Evolutionary conservation across 108 stramenopile genomes (phyloP).

Genomic region (Fragilaria crotonensis): DNA sequence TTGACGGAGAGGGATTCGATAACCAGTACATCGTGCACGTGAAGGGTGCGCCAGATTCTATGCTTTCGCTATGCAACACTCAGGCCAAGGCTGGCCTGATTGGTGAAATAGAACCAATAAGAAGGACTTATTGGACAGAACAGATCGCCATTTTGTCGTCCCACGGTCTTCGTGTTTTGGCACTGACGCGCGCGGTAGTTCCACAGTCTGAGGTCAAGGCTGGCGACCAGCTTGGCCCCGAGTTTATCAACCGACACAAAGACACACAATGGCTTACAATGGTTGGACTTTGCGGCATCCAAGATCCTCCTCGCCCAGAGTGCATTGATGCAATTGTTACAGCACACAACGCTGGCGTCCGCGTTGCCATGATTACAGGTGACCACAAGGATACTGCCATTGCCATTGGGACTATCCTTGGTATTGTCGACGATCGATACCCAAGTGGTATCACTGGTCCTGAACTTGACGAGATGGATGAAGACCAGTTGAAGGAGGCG

Average conservation of each 20-base stretch:
- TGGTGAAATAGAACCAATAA: conserved; percentile 55
- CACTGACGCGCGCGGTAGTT: conserved; percentile 64
- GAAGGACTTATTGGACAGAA: conserved; percentile 66
- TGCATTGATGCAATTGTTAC: conserved; percentile 75
- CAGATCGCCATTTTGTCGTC: conserved; percentile 76
- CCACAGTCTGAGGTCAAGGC: conserved; percentile 41
- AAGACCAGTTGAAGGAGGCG: conserved; percentile 54
- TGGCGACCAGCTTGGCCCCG: conserved; percentile 63
- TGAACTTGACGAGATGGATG: conserved; percentile 72
- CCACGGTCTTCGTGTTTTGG: conserved; percentile 94
- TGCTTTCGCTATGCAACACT: conserved; percentile 70
- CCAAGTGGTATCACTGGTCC: conserved; percentile 67
- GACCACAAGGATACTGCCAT: conserved; percentile 89
- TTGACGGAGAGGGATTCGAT: conserved; percentile 12
- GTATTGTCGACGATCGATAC: conserved; percentile 68
- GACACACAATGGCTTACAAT: conserved; percentile 67
- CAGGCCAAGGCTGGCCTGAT: conserved; percentile 67
- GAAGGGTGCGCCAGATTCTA: conserved; percentile 96
- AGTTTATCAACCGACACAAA: conserved; percentile 46
- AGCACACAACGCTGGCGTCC: conserved; percentile 83
- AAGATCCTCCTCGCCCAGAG: conserved; percentile 92
- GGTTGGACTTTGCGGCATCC: conserved; percentile 89
- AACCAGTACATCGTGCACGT: conserved; percentile 60
- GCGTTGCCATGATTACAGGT: conserved; percentile 93
- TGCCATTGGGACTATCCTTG: conserved; percentile 77